Conservation (phyloP, 2,329 filamentous ascomycete genomes). For the Curvularia sp. region DNA sequence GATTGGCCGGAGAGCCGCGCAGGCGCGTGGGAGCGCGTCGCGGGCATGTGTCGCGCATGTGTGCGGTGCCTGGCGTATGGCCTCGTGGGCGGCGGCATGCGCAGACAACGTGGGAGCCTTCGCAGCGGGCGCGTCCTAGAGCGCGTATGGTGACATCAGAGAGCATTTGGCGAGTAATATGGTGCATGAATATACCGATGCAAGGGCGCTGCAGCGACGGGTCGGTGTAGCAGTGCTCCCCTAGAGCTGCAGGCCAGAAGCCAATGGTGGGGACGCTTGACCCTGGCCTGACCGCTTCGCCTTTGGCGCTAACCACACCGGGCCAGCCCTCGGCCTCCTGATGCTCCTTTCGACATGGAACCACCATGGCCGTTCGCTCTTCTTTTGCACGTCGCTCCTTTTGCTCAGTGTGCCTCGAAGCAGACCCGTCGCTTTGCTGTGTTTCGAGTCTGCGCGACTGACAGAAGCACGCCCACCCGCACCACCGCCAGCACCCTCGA, state of each 20-base stretch:
- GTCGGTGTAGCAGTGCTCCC: slow-evolving; percentile 17
- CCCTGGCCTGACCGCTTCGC: slow-evolving; percentile 15
- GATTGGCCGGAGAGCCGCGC: slow-evolving; percentile 1
- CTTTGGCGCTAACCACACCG: slow-evolving; percentile 12
- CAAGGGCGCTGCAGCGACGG: slow-evolving; percentile 7
- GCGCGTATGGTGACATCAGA: slow-evolving; percentile 8
- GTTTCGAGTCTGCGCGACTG: slow-evolving; percentile 1
- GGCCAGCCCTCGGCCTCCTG: slow-evolving; percentile 26
- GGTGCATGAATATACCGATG: slow-evolving; percentile 5
- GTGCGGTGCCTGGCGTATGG: neutral
- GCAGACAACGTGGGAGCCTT: neutral
- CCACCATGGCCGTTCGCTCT: slow-evolving; percentile 7
- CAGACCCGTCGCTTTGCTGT: neutral
- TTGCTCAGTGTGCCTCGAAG: slow-evolving; percentile 10
- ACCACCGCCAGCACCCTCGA: neutral
- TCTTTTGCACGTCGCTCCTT: slow-evolving; percentile 13
- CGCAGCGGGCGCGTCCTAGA: slow-evolving; percentile 1
- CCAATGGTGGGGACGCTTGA: slow-evolving; percentile 18
- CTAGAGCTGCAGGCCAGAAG: slow-evolving; percentile 20
- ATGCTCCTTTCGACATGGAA: slow-evolving; percentile 25
- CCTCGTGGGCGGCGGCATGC: neutral
- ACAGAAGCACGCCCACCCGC: neutral
- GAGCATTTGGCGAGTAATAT: neutral
- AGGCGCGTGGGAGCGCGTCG: neutral
- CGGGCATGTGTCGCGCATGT: neutral